phyloP scores from a whole-genome alignment of 2,329 filamentous ascomycete species.

The Neofusicoccum laricinum region DNA sequence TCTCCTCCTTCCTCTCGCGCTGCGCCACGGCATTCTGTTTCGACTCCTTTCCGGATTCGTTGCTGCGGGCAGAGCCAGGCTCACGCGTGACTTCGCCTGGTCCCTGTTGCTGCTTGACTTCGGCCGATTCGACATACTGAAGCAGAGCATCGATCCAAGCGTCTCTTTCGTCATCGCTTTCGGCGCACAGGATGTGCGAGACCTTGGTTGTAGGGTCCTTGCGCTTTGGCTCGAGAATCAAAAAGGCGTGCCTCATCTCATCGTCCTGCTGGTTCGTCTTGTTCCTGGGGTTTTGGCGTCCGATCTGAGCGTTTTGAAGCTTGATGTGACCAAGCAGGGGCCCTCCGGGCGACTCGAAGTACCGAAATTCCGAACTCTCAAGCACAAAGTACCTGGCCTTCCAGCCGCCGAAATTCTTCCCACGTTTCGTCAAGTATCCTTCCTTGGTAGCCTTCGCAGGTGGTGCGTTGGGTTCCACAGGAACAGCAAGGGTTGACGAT shows the following conservation, averaged over 20 bases:
- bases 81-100: slow-evolving; percentile 44
- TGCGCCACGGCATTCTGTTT: slow-evolving; percentile 21
- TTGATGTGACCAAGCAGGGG: slow-evolving; percentile 92
- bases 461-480: slow-evolving; percentile 39
- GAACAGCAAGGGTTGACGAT: slow-evolving; percentile 33
- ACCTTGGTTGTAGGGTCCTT: slow-evolving; percentile 87
- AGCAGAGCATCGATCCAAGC: slow-evolving; percentile 88
- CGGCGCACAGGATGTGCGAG: slow-evolving; percentile 91
- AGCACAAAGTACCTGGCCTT: slow-evolving; percentile 77
- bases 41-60: slow-evolving; percentile 40
- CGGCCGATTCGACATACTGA: slow-evolving; percentile 78
- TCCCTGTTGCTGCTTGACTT: slow-evolving; percentile 39
- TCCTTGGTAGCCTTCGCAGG: slow-evolving; percentile 68
- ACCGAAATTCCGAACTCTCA: slow-evolving; percentile 72
- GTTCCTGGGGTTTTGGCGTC: slow-evolving; percentile 64
- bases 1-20: slow-evolving; percentile 10
- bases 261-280: slow-evolving; percentile 68
- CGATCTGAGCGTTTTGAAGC: slow-evolving; percentile 85
- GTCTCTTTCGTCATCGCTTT: slow-evolving; percentile 90
- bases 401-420: slow-evolving; percentile 99
- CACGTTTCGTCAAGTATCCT: slow-evolving; percentile 92
- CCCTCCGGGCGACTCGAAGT: slow-evolving; percentile 88
- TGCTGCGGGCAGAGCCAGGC: slow-evolving; percentile 21
- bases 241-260: slow-evolving; percentile 93
- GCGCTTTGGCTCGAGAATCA: slow-evolving; percentile 92